These are phyloP conservation scores for Pseudocercospora crystallina DNA, from an alignment of 2,329 filamentous ascomycete genomes.

Conservation along the genomic window DNA sequence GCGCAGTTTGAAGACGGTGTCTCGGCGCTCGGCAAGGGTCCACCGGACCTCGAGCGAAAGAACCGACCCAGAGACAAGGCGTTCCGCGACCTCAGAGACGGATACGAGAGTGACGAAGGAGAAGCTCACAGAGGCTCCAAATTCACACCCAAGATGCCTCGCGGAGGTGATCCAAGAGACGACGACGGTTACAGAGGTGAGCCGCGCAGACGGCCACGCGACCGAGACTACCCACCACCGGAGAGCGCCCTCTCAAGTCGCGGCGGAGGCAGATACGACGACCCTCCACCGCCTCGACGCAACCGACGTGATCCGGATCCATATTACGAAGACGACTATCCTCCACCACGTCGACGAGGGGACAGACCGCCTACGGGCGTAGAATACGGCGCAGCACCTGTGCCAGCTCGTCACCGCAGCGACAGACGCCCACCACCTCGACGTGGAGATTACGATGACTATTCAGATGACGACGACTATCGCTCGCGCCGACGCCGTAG, in stretches of 20 bases:
- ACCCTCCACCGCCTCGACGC: slow-evolving; percentile 19
- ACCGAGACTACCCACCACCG: slow-evolving; percentile 20
- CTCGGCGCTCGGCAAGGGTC: slow-evolving; percentile 31
- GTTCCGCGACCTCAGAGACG: slow-evolving; percentile 37
- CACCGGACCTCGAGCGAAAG: slow-evolving; percentile 37
- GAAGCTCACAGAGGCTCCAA: slow-evolving; percentile 29
- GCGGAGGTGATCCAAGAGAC: slow-evolving; percentile 9
- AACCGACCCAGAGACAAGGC: slow-evolving; percentile 29
- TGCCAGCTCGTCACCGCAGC: slow-evolving; percentile 28
- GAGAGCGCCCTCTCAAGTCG: slow-evolving; percentile 18
- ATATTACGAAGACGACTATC: slow-evolving; percentile 27
- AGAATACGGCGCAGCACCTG: slow-evolving; percentile 32
- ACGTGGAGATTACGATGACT: slow-evolving; percentile 25
- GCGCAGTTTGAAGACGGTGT: slow-evolving; percentile 37
- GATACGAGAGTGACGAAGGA: slow-evolving; percentile 39
- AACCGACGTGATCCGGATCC: slow-evolving; percentile 20
- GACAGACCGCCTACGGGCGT: slow-evolving; percentile 22
- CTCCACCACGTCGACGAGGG: slow-evolving; percentile 27
- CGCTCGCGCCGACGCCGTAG: slow-evolving; percentile 21
- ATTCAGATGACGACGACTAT: slow-evolving; percentile 25
- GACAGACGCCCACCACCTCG: slow-evolving; percentile 25
- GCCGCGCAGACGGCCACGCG: slow-evolving; percentile 7
- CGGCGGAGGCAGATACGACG: slow-evolving; percentile 19
- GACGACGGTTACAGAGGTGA: slow-evolving; percentile 4
- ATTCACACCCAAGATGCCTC: slow-evolving; percentile 15